Conservation (phyloP, 192 early-diverging fungal genomes). For the Irineochytrium annulatum region DNA sequence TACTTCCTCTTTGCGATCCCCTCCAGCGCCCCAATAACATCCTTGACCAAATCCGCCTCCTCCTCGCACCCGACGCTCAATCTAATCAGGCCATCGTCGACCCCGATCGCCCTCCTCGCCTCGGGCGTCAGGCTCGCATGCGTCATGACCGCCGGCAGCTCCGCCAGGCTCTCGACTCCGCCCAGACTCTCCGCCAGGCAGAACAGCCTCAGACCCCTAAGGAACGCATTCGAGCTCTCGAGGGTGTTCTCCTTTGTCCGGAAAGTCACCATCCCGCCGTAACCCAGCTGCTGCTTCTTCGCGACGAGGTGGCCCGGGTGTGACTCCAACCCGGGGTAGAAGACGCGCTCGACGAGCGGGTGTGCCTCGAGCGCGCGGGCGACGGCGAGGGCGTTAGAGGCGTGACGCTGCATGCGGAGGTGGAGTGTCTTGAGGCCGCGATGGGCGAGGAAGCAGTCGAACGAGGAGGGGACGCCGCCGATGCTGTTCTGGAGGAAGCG, state of each 20-base stretch:
- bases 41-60: constrained; percentile 76
- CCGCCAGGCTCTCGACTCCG: constrained; percentile 91
- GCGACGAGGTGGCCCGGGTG: constrained; percentile 94
- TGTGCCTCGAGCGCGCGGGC: constrained; percentile 73
- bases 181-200: constrained; percentile 95
- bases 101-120: constrained; percentile 76
- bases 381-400: constrained; percentile 75
- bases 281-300: constrained; percentile 81
- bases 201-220: constrained; percentile 74
- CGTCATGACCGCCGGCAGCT: constrained; percentile 94
- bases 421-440: constrained; percentile 94
- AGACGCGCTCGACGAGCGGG: constrained; percentile 74
- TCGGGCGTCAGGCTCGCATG: constrained; percentile 87
- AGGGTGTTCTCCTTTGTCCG: constrained; percentile 75
- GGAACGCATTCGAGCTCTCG: constrained; percentile 76
- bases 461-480: constrained; percentile 91
- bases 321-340: constrained; percentile 87
- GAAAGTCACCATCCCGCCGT: constrained; percentile 97
- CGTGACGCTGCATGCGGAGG: constrained; percentile 90
- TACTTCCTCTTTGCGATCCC: no score
- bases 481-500: constrained; percentile 96
- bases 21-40: constrained; percentile 67
- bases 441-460: constrained; percentile 94
- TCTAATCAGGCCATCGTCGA: constrained; percentile 90
- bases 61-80: constrained; percentile 94